Base-by-base conservation (phyloP, 306 rosid species). In the Prunus padus region DNA sequence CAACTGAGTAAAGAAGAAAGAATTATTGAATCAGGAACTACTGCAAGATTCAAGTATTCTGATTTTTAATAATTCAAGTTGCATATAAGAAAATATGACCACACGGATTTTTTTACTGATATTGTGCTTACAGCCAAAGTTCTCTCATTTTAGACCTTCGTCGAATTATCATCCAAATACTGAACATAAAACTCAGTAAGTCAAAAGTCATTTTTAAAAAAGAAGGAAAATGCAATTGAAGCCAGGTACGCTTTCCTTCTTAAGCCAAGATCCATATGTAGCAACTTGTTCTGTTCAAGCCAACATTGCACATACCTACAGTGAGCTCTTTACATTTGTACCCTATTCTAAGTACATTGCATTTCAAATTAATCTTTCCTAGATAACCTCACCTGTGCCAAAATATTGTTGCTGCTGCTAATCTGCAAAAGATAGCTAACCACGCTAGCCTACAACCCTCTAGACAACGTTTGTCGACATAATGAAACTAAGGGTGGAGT, bases 401-500 rank as follows among this genome's bases (percentile, higher is more conserved):
- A 37, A 37, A 37, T 37, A 37, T 7, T 6, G 42, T 37, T 37
- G 9, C 42, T 7, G 42, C 42, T 37, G 42, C 42, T 37, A 37
- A 37, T 6, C 42, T 37, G 42, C 42, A 37, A 1, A 37, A 37
- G 42, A 37, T 37, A 7, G 42, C 42, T 7, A 37, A 7, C 42
- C 42, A 37, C 42, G 9, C 42, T 37, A 37, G 8, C 42, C 42
- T 37, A 37, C 42, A 2, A 37, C 9, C 42, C 42, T 37, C 42
- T 37, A 0, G 42, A 37, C 42, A 37, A 37, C 42, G 20, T 4
- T 50, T 50, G 19, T 16, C 15, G 60, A n/a, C 60, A 54, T 5
- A 49, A 50, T 18, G 45, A 69, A 47, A 19, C 7, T 8, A 30
- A 74, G 62, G n/a, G 69, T 74, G 20, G 70, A 62, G 49, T 67